phyloP scores from a whole-genome alignment of 345 rosid genomes.

The Corchorus olitorius region DNA sequence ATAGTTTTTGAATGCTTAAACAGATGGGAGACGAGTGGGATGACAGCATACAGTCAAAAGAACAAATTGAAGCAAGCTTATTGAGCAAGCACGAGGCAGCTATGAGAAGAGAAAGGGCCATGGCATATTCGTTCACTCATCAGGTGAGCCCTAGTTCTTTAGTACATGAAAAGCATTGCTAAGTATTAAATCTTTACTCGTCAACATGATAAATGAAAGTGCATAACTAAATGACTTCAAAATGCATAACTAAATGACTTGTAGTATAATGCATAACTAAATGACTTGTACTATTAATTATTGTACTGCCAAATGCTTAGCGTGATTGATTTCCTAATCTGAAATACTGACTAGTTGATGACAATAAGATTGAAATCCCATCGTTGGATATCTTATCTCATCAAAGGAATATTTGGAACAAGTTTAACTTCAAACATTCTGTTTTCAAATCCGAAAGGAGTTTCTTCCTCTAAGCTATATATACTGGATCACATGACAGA shows the following conservation, averaged over 20 bases:
- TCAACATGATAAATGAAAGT: background rate
- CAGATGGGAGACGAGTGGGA: constrained; percentile 95
- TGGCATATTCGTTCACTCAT: constrained; percentile 89
- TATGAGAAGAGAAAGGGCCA: constrained; percentile 88
- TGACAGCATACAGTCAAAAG: constrained; percentile 89
- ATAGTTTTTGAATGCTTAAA: constrained; percentile 24
- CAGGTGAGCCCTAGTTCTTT: constrained; percentile 56
- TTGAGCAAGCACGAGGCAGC: constrained; percentile 89
- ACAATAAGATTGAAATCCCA: background rate
- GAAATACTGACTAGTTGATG: background rate
- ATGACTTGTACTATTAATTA: background rate
- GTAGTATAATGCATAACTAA: background rate
- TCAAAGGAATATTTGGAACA: background rate
- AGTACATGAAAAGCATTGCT: constrained; percentile 2
- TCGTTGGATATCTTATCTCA: background rate
- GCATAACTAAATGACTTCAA: background rate
- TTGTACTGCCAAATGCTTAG: background rate
- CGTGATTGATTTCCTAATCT: background rate
- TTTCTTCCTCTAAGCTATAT: background rate
- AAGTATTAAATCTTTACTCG: background rate
- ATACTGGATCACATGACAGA: too few relatives aligned
- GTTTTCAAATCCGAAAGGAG: background rate
- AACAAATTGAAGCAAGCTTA: constrained; percentile 79
- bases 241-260: background rate
- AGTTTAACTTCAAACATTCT: background rate